Evolutionary conservation across 1,139 yeast genomes (phyloP).

Genomic region (Scheffersomyces illinoinensis): DNA sequence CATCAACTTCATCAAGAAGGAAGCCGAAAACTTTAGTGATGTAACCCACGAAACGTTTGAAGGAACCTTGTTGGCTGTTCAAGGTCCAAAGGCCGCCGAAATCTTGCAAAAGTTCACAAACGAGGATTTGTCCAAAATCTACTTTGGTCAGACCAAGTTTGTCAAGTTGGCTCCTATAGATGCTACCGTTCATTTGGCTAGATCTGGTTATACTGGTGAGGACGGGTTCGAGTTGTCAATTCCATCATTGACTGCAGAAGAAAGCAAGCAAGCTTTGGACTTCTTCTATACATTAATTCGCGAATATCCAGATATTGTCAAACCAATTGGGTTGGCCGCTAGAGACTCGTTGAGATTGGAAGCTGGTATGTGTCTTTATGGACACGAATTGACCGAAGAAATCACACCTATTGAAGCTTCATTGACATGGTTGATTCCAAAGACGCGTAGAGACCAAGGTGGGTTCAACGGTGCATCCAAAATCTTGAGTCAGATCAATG

Average conservation of each 20-base stretch:
- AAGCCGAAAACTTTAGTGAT: slow-evolving; percentile 44
- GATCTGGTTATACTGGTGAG: slow-evolving; percentile 98
- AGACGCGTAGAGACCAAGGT: slow-evolving; percentile 62
- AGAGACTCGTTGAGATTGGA: slow-evolving; percentile 92
- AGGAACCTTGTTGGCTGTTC: slow-evolving; percentile 83
- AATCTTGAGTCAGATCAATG: slow-evolving; percentile 69
- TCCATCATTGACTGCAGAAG: slow-evolving; percentile 51
- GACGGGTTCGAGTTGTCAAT: slow-evolving; percentile 95
- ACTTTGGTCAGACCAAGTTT: slow-evolving; percentile 72
- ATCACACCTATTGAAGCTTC: slow-evolving; percentile 89
- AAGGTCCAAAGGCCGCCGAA: slow-evolving; percentile 81
- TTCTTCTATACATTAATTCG: slow-evolving; percentile 65
- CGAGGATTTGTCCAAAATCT: slow-evolving; percentile 57
- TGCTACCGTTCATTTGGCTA: slow-evolving; percentile 65
- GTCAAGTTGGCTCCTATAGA: slow-evolving; percentile 49
- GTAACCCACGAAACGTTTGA: slow-evolving; percentile 66
- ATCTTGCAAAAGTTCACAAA: slow-evolving; percentile 66
- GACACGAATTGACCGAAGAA: slow-evolving; percentile 82
- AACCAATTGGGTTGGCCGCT: slow-evolving; percentile 94
- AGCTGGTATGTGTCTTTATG: slow-evolving; percentile 98
- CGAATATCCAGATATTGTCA: slow-evolving; percentile 56
- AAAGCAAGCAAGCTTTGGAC: slow-evolving; percentile 47
- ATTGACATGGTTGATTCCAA: slow-evolving; percentile 86
- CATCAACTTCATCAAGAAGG: slow-evolving; percentile 57
- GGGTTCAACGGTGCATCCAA: slow-evolving; percentile 78